These are phyloP conservation scores for Sporothrix variecibatus DNA, from an alignment of 2,329 filamentous ascomycete species.

Conservation along the genomic window DNA sequence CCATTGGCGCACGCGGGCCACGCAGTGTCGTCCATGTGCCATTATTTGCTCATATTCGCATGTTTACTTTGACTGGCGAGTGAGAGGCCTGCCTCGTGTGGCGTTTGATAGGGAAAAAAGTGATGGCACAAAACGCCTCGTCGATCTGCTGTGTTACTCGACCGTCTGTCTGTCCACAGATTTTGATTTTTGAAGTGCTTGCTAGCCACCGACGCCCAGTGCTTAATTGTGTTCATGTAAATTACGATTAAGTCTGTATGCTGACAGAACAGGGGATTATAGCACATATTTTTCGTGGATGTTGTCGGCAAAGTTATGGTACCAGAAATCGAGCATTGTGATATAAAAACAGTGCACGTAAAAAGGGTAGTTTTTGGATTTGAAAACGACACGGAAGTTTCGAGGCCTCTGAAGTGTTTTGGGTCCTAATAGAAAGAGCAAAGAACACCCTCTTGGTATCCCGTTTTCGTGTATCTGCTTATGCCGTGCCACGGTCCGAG, in stretches of 20 bases:
- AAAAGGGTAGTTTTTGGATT: neutral
- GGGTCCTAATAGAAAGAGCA: neutral
- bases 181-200: neutral
- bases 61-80: neutral
- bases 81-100: neutral
- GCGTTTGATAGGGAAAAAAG: neutral
- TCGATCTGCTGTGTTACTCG: neutral
- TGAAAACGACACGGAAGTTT: neutral
- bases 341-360: neutral
- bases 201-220: neutral
- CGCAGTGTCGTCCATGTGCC: neutral
- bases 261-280: neutral
- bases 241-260: neutral
- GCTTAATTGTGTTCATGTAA: neutral
- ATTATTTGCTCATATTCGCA: neutral
- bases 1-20: neutral
- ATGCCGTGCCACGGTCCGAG: conserved; percentile 12
- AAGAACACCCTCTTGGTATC: neutral
- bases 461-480: neutral
- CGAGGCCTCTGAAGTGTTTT: neutral
- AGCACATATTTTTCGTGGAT: neutral
- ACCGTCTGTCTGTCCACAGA: neutral
- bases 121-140: neutral
- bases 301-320: neutral
- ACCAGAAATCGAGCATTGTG: neutral